Conservation (phyloP, 2,329 filamentous ascomycete genomes). For the Phyllosticta paracitricarpa region DNA sequence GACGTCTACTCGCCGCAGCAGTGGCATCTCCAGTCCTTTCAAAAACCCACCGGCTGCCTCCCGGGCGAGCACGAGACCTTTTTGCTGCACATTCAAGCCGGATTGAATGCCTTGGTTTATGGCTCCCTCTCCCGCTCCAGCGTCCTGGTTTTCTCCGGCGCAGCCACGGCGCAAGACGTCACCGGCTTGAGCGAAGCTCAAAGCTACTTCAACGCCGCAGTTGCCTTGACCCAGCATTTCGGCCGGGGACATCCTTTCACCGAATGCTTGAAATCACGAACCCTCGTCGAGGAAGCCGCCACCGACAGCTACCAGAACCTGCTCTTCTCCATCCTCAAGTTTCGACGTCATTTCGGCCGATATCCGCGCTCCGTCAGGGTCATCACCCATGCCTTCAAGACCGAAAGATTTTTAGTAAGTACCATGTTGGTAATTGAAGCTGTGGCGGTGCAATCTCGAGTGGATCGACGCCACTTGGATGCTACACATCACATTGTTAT, state of each 20-base stretch:
- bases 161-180: constrained; percentile 24
- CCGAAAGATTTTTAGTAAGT: constrained; percentile 25
- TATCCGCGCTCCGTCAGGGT: constrained; percentile 34
- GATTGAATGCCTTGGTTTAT: constrained; percentile 43
- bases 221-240: constrained; percentile 20
- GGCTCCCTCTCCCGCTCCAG: constrained; percentile 32
- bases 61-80: constrained; percentile 69
- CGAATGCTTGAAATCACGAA: constrained; percentile 22
- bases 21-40: constrained; percentile 66
- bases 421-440: not conserved
- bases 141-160: constrained; percentile 66
- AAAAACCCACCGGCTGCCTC: constrained; percentile 35
- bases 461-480: not conserved
- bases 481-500: not conserved
- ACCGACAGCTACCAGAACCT: constrained; percentile 83
- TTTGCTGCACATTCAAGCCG: constrained; percentile 60
- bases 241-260: constrained; percentile 1
- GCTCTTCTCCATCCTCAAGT: constrained; percentile 60
- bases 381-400: constrained; percentile 40
- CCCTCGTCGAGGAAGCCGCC: constrained; percentile 58
- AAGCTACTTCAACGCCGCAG: constrained; percentile 26
- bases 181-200: constrained; percentile 25
- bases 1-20: constrained; percentile 27
- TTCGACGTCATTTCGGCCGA: constrained; percentile 27
- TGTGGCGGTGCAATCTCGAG: not conserved